These are phyloP conservation scores for Heliamphora exappendiculata DNA, from an alignment of 148 eudicot genomes.

Conservation along the genomic window DNA sequence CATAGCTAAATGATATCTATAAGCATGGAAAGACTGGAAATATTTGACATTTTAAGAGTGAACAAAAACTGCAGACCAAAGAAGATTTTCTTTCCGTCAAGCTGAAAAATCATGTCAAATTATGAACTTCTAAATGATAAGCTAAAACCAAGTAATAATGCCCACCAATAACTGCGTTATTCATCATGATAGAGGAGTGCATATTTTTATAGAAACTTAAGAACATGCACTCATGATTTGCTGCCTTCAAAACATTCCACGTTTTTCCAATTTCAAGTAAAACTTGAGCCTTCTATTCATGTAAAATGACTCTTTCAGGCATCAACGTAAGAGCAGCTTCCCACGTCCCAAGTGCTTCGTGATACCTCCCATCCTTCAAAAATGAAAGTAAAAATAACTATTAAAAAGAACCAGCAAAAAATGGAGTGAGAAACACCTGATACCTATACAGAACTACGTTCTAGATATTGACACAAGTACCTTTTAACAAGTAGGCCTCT, in stretches of 20 bases:
- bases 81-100: neutral
- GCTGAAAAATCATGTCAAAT: too few species aligned
- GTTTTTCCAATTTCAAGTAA: too few species aligned
- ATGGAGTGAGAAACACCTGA: neutral
- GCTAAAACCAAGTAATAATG: too few species aligned
- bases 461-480: too few species aligned
- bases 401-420: constrained; percentile 9
- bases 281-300: too few species aligned
- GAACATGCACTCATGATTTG: constrained; percentile 42
- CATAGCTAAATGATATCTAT: neutral
- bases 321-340: too few species aligned
- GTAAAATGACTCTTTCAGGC: too few species aligned
- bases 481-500: too few species aligned
- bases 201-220: neutral
- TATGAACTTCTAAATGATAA: too few species aligned
- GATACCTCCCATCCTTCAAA: constrained; percentile 65
- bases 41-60: too few species aligned
- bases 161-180: too few species aligned
- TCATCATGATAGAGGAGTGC: too few species aligned
- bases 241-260: constrained; percentile 89
- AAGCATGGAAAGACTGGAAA: neutral
- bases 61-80: neutral
- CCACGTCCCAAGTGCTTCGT: constrained; percentile 88
- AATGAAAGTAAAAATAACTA: constrained; percentile 3
- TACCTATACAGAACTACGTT: neutral